These are phyloP conservation scores for Stemphylium beticola DNA, from an alignment of 2,329 filamentous ascomycete genomes.

Conservation along the genomic window DNA sequence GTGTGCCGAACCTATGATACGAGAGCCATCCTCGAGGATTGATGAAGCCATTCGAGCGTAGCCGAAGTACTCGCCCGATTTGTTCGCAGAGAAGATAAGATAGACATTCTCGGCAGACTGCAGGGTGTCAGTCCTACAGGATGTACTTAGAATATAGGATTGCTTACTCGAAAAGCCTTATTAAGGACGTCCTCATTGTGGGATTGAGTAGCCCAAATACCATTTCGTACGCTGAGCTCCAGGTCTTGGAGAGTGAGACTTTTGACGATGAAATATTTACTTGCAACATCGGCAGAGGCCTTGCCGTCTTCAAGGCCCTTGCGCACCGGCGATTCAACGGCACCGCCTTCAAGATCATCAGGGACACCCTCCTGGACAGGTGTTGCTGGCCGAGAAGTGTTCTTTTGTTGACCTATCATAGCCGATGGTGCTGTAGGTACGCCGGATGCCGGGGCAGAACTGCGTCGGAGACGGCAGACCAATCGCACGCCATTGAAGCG, in stretches of 20 bases:
- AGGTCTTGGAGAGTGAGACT: slow-evolving; percentile 90
- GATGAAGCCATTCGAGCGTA: slow-evolving; percentile 89
- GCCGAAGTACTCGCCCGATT: slow-evolving; percentile 95
- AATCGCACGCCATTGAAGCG: slow-evolving; percentile 84
- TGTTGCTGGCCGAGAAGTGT: slow-evolving; percentile 34
- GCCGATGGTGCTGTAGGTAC: slow-evolving; percentile 64
- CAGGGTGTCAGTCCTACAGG: slow-evolving; percentile 20
- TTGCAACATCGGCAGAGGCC: slow-evolving; percentile 50
- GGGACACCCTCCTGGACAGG: slow-evolving; percentile 25
- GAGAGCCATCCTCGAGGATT: slow-evolving; percentile 74
- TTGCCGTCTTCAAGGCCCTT: slow-evolving; percentile 20
- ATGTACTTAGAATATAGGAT: too few species aligned
- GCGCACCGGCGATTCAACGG: slow-evolving; percentile 12
- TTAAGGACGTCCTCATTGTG: slow-evolving; percentile 90
- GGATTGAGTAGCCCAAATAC: slow-evolving; percentile 91
- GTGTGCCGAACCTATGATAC: slow-evolving; percentile 59
- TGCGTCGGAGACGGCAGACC: slow-evolving; percentile 79
- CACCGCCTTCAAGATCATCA: slow-evolving; percentile 15
- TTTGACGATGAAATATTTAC: slow-evolving; percentile 91
- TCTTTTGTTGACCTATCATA: slow-evolving; percentile 40
- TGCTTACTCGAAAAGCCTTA: slow-evolving; percentile 75
- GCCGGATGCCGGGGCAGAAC: slow-evolving; percentile 53
- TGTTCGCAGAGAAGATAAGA: slow-evolving; percentile 94
- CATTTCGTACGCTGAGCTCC: slow-evolving; percentile 83
- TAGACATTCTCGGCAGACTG: slow-evolving; percentile 84